These are phyloP conservation scores for Acer yangbiense DNA, from an alignment of 345 rosid species.

Conservation along the genomic window DNA sequence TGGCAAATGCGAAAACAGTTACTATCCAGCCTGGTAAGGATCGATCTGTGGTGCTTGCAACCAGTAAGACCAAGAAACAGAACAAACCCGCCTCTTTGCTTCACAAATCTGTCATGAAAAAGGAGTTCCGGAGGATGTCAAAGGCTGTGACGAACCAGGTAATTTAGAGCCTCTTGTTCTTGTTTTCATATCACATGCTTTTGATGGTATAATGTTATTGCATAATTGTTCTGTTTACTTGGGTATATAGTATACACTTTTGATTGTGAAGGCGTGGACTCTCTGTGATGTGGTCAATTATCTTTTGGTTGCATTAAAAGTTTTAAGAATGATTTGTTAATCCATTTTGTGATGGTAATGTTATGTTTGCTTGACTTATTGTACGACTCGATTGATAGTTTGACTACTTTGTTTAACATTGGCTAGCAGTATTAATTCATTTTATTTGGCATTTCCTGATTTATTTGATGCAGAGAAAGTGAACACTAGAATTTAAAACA, in stretches of 20 bases:
- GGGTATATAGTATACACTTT: background rate
- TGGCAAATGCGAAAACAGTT: slow-evolving; percentile 87
- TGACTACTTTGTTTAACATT: background rate
- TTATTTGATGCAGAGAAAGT: too few species aligned
- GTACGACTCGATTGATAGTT: background rate
- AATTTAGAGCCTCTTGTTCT: background rate
- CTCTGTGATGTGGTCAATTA: background rate
- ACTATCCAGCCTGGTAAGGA: slow-evolving; percentile 73
- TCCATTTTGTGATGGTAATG: background rate
- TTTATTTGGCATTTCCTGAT: too few species aligned
- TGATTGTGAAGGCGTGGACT: background rate
- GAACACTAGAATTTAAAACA: too few species aligned
- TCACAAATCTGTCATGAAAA: slow-evolving; percentile 60
- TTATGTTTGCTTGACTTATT: too few species aligned
- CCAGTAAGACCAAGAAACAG: slow-evolving; percentile 77
- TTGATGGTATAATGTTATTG: background rate
- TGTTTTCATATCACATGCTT: background rate
- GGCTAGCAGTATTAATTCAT: background rate
- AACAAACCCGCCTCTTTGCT: slow-evolving; percentile 50
- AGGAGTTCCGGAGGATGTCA: slow-evolving; percentile 62
- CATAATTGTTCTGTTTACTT: background rate
- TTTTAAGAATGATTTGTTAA: background rate
- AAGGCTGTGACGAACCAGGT: slow-evolving; percentile 68
- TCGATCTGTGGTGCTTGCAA: slow-evolving; percentile 61
- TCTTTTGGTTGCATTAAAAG: background rate